Evolutionary conservation across 176 grass and related monocot species (phyloP), one percentile per base, ranked within the genome.

Genomic region (Raddia guianensis): DNA sequence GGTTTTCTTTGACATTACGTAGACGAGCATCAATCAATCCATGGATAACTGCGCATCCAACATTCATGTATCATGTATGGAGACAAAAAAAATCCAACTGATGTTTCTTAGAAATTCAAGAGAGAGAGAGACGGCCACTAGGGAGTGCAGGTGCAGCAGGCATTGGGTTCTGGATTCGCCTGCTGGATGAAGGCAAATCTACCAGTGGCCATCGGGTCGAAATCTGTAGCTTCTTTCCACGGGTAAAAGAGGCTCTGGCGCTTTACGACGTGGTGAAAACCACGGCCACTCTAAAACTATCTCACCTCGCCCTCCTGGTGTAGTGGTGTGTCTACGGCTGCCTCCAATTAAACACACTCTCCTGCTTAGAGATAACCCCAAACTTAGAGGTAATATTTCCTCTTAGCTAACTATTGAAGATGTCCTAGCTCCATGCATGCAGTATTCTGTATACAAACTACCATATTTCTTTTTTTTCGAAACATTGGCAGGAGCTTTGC

Each of bases 221-320:
- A 66, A 66, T 57, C 68, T 20, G 42, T 48, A 50, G 64, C 20
- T 67, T 69, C 52, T 60, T 57, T 0, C 10, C 51, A 52, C 12
- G 11, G 61, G 59, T 62, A 64, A 75, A 75, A 75, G 66, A 75
- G 66, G 49, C 20, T 3, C 2, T 1, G 11, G n/a, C 37, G 9
- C 60, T 75, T 83, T 66, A 72, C 65, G 58, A 59, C 13, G 46
- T 44, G 74, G 74, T 77, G 73, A 77, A 63, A 77, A 8, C 3
- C 59, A 77, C 75, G 35, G 5, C 11, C 16, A 53, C 48, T 18
- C 46, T 6, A 12, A 51, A 71, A 37, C 58, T 34, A 19, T 78
- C 48, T 72, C 69, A 14, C 5, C 5, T 48, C 46, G 8, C 46
- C 8, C 27, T 0, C 27, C 27, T 27, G 27, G 27, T 27, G 27